A percentile compares a stretch with the other conserved stretches of the same genome.
phyloP scores from a whole-genome alignment of 1,139 yeast genomes.

The Geotrichum citri-aurantii region DNA sequence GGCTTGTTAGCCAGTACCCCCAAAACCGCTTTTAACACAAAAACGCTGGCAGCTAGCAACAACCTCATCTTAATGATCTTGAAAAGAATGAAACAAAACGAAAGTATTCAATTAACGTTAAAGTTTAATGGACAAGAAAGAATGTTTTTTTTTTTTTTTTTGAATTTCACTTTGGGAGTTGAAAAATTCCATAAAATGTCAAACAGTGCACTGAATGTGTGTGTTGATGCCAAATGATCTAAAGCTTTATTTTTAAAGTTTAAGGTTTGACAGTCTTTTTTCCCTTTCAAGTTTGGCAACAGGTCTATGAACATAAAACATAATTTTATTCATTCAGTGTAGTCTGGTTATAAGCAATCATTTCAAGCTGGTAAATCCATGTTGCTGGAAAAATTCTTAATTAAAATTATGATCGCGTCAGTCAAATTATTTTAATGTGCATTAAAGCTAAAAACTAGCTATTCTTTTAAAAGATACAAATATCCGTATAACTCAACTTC shows the following conservation, averaged over 20 bases:
- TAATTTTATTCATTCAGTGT: too few relatives aligned
- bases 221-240: neutral
- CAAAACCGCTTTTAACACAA: neutral
- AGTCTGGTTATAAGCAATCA: too few relatives aligned
- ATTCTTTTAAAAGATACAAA: too few relatives aligned
- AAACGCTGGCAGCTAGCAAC: neutral
- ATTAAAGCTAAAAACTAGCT: too few relatives aligned
- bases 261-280: neutral
- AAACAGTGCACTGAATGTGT: neutral
- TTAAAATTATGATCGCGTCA: too few relatives aligned
- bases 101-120: neutral
- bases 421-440: too few relatives aligned
- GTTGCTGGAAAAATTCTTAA: too few relatives aligned
- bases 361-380: too few relatives aligned
- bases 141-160: too few relatives aligned
- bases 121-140: neutral
- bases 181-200: neutral
- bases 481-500: too few relatives aligned
- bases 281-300: neutral
- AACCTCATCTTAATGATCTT: neutral
- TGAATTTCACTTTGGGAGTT: neutral
- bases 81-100: neutral
- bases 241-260: neutral
- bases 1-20: slow-evolving; percentile 5
- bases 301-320: neutral